phyloP scores from a whole-genome alignment of 176 grass and related monocot genomes.

The Saccharum officinarum region DNA sequence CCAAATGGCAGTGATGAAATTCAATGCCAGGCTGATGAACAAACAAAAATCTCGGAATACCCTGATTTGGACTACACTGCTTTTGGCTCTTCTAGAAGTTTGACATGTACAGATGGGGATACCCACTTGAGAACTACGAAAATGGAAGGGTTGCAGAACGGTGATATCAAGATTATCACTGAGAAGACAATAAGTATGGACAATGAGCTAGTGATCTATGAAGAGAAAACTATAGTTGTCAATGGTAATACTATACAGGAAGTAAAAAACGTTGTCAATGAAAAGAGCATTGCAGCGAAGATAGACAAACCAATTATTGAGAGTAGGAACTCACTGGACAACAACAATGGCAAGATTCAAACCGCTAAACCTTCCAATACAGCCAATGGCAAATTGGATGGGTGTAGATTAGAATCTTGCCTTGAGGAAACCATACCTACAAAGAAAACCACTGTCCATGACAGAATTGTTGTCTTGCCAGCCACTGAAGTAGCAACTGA shows the following conservation, averaged over 20 bases:
- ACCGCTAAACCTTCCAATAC: constrained; percentile 28
- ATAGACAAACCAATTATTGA: constrained; percentile 14
- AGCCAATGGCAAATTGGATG: constrained; percentile 36
- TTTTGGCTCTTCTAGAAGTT: constrained; percentile 37
- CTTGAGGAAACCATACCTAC: constrained; percentile 35
- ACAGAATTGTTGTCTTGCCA: constrained; percentile 55
- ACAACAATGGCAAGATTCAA: constrained; percentile 32
- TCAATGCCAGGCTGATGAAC: constrained; percentile 31
- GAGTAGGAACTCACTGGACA: constrained; percentile 30
- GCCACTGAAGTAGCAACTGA: constrained; percentile 44
- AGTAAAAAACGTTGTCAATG: constrained; percentile 65
- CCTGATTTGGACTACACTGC: constrained; percentile 32
- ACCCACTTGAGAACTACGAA: constrained; percentile 26
- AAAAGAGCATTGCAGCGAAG: constrained; percentile 45
- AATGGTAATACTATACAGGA: constrained; percentile 49
- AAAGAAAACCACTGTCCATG: constrained; percentile 39
- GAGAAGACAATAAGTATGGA: constrained; percentile 56
- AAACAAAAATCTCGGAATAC: constrained; percentile 41
- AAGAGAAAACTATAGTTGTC: constrained; percentile 93
- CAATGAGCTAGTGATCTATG: constrained; percentile 60
- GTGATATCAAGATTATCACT: constrained; percentile 58
- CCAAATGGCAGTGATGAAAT: constrained; percentile 44
- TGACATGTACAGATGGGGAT: constrained; percentile 31
- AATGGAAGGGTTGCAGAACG: constrained; percentile 37
- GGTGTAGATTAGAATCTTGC: constrained; percentile 21